Base-by-base conservation (phyloP, 495 filamentous ascomycete genomes). In the Penicillium coffeae region DNA sequence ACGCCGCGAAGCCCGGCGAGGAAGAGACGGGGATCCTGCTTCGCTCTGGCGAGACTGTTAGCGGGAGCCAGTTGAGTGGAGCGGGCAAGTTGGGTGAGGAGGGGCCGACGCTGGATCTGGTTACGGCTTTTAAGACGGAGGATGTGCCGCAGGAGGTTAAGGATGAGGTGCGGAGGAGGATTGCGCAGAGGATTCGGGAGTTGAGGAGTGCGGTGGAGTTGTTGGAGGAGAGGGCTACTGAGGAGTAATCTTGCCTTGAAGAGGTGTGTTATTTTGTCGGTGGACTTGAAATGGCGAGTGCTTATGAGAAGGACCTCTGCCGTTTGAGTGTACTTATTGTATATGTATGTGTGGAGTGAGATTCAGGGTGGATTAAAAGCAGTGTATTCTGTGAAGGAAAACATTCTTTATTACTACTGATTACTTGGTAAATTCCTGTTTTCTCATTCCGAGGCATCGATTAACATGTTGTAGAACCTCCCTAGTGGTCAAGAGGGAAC, bases 121-220 rank as follows among this genome's bases (percentile, higher is more conserved):
- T 63, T 48, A 65, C 70, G 25, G 55, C 54, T 41, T 65, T 64
- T 50, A 60, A 75, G 52, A 67, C 69, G 12, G 48, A 35, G 34
- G 58, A 54, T 35, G 35, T 75, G 10, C 21, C 25, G 14, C 46
- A 46, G 1, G 57, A 48, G 38, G 63, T 68, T 13, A 51, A 59
- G 42, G 64, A 63, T 40, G 69, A 73, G 51, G 69, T 75, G 21
- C 59, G 51, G 46, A 68, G 45, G 55, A 57, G 72, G 48, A 66
- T 75, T 48, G 70, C 62, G 33, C 69, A 71, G 56, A 47, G 70
- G 56, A 47, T 75, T 32, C 36, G 70, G 49, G 72, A 75, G 65
- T 60, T 75, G 62, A 54, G 55, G 55, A 69, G 54, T 64, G 72
- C 69, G 14, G 65, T 75, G 46, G 63, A 65, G 64, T 38, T 46